Evolutionary conservation across 257 asterid species (phyloP).

Genomic region (Solanum paucissectum): DNA sequence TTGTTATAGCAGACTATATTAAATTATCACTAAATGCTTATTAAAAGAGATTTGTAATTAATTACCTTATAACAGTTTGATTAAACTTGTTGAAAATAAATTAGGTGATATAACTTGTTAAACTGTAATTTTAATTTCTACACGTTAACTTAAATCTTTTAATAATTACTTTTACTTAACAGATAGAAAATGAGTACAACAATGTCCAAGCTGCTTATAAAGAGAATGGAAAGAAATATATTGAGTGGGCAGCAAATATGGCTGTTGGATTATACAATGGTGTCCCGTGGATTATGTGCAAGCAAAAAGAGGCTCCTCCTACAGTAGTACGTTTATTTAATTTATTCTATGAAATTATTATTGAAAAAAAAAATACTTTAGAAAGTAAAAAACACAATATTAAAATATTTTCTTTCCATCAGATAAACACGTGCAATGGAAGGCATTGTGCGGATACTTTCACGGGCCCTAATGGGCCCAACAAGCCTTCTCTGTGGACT

Average conservation of each 20-base stretch:
- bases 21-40: too few species aligned
- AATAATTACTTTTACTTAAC: not conserved
- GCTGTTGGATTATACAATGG: constrained; percentile 41
- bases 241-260: constrained; percentile 84
- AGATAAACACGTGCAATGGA: constrained; percentile 93
- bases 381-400: not conserved
- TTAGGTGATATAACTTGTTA: too few species aligned
- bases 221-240: constrained; percentile 48
- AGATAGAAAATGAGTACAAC: constrained; percentile 92
- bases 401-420: not conserved
- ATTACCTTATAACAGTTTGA: not conserved
- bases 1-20: too few species aligned
- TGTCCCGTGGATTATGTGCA: constrained; percentile 95
- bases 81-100: too few species aligned
- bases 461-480: constrained; percentile 69
- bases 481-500: constrained; percentile 90
- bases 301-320: constrained; percentile 74
- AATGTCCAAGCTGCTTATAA: constrained; percentile 61
- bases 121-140: too few species aligned
- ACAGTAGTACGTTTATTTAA: constrained; percentile 30
- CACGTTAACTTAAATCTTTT: not conserved
- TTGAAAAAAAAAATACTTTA: not conserved
- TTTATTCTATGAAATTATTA: not conserved
- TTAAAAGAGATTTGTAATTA: not conserved
- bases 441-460: constrained; percentile 92